A percentile compares a stretch with the other conserved stretches of the same genome.
phyloP scores from a whole-genome alignment of 805 yeast species.

The Tetrapisispora iriomotensis region DNA sequence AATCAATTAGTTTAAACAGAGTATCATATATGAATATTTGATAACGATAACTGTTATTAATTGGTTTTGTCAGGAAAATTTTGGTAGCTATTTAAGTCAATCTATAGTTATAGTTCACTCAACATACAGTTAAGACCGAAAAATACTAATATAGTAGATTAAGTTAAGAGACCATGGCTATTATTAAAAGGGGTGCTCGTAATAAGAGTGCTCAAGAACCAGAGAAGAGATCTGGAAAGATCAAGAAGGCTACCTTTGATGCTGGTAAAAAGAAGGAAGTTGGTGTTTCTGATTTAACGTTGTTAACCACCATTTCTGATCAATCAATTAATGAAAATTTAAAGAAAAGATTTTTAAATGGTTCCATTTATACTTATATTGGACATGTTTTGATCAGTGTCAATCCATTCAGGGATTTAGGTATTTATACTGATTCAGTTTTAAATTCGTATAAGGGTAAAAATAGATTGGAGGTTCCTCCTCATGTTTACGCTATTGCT shows the following conservation, averaged over 20 bases:
- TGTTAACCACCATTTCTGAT: conserved; percentile 80
- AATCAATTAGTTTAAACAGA: too few species aligned
- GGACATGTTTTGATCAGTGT: conserved; percentile 93
- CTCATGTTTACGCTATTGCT: conserved; percentile 97
- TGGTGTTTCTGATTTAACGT: conserved; percentile 93
- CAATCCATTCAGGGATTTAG: conserved; percentile 92
- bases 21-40: too few species aligned
- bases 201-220: conserved; percentile 44
- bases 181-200: conserved; percentile 67
- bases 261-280: conserved; percentile 84
- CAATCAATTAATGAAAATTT: conserved; percentile 88
- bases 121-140: too few species aligned
- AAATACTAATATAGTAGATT: too few species aligned
- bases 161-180: conserved; percentile 64
- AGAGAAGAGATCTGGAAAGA: conserved; percentile 43
- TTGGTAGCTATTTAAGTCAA: too few species aligned
- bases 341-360: conserved; percentile 80
- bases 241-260: conserved; percentile 87
- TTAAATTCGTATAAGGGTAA: conserved; percentile 76
- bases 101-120: too few species aligned
- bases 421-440: conserved; percentile 79
- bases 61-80: too few species aligned
- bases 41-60: too few species aligned
- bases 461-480: conserved; percentile 92
- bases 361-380: conserved; percentile 83